These are phyloP conservation scores for Poteriospumella lacustris DNA, from an alignment of 108 stramenopile genomes.

Conservation along the genomic window DNA sequence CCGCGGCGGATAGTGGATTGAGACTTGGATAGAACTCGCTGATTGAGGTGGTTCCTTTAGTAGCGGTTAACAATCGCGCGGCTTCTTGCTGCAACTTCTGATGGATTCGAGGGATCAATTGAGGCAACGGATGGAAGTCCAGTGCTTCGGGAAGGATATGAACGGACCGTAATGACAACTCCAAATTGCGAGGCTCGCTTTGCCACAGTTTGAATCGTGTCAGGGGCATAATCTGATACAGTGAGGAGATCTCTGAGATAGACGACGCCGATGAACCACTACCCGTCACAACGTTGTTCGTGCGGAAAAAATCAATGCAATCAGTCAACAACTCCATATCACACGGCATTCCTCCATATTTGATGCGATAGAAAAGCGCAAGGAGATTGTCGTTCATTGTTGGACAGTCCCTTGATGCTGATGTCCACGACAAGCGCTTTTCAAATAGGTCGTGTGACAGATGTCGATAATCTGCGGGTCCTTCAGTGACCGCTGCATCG, in stretches of 20 bases:
- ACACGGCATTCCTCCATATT: not conserved
- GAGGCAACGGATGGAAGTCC: not conserved
- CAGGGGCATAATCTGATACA: not conserved
- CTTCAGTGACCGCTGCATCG: not conserved
- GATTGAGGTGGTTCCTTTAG: no score
- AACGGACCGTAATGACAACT: no score
- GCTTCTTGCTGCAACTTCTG: not conserved
- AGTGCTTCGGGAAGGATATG: not conserved
- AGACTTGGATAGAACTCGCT: no score
- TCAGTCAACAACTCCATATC: not conserved
- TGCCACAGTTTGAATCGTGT: not conserved
- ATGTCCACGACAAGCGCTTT: no score
- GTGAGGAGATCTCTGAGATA: not conserved
- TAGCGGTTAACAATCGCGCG: no score
- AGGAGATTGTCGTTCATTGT: no score
- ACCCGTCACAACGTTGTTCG: not conserved
- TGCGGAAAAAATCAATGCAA: not conserved
- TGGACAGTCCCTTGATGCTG: no score
- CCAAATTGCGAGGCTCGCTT: no score
- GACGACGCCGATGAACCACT: no score
- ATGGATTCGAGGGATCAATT: not conserved
- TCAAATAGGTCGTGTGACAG: no score
- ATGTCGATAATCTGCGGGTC: not conserved
- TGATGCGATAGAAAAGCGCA: not conserved
- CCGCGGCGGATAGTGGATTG: no score